Evolutionary conservation across 192 early-diverging fungal species (phyloP), one percentile per base, ranked within the genome.

Genomic region (Borealophlyctis nickersoniae): DNA sequence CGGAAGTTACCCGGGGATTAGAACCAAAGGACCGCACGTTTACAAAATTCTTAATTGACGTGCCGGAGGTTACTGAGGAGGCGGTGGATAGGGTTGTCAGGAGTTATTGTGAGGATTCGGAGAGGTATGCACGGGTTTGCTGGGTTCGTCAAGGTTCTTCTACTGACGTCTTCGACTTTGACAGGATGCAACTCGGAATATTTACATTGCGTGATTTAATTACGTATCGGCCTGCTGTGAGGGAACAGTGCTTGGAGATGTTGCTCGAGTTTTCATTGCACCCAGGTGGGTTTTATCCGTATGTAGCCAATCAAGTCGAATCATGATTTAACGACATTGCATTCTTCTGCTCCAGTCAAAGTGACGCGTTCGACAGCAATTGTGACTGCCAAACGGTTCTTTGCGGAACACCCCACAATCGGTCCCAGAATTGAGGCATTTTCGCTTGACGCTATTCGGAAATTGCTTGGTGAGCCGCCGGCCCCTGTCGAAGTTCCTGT

Each of bases 31-130:
- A 94, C 68, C 73, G 80, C 23, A 79, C 77, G 0, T 80, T 93
- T 55, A 85, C 89, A 0, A 82, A 85, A 33, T 82, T 94, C 60
- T 63, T 94, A 63, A 61, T 92, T 16, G 91, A 94, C 34, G 88
- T 84, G 2, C 92, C 92, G 2, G 81, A 89, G 58, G 56, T 94
- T 5, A 74, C 79, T n/a, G 68, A 66, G 11, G 75, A 76, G 35
- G 79, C 84, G 0, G 73, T 94, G 13, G 79, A 84, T 3, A 36
- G 30, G 4, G 67, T 86, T 19, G 77, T 93, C 7, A 74, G 80
- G 66, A 67, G 64, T 30, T 88, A 83, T 65, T 88, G 84, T 56
- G 87, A 89, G 57, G 86, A 90, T 61, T 61, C 77, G 24, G 78
- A 78, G 31, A 66, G 86, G 62, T 81, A 74, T 27, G 26, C 57